A percentile compares a stretch with the other conserved stretches of the same genome.
These are phyloP conservation scores for Zygosaccharomyces kombuchaensis DNA, from an alignment of 805 yeast genomes.

Conservation along the genomic window DNA sequence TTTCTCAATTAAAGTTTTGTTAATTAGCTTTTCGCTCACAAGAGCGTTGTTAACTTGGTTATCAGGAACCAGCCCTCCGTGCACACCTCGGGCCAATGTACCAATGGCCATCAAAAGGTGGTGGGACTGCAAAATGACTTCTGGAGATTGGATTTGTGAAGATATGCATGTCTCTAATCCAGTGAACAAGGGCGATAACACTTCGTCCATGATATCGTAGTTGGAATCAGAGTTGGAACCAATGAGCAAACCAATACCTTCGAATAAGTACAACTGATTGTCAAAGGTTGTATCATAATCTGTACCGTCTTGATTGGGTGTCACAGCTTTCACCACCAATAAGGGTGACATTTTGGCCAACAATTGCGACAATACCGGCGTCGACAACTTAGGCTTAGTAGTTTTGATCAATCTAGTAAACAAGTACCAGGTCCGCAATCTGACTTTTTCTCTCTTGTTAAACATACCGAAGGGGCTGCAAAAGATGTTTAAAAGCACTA, in stretches of 20 bases:
- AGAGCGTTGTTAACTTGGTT: constrained; percentile 38
- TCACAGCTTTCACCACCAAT: constrained; percentile 47
- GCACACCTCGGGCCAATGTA: constrained; percentile 83
- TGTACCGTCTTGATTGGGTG: constrained; percentile 34
- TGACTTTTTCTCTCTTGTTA: constrained; percentile 66
- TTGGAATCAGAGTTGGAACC: constrained; percentile 43
- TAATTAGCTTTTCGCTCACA: constrained; percentile 29
- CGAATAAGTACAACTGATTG: constrained; percentile 77
- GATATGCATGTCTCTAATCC: constrained; percentile 65
- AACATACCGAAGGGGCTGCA: constrained; percentile 79
- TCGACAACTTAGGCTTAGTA: constrained; percentile 61
- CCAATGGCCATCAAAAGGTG: constrained; percentile 87
- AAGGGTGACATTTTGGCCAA: constrained; percentile 59
- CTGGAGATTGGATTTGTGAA: constrained; percentile 39
- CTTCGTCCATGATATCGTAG: constrained; percentile 50
- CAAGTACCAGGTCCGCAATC: constrained; percentile 84
- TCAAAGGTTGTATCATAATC: constrained; percentile 62
- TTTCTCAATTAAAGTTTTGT: constrained; percentile 39
- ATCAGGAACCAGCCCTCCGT: constrained; percentile 41
- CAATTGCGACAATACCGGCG: constrained; percentile 48
- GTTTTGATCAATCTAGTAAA: constrained; percentile 77
- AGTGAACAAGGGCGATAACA: constrained; percentile 71
- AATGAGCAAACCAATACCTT: constrained; percentile 76
- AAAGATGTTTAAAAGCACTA: constrained; percentile 70
- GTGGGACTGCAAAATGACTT: constrained; percentile 67